Evolutionary conservation across 495 filamentous ascomycete species (phyloP), one percentile per base, ranked within the genome.

Genomic region (Talaromyces nanjingensis): DNA sequence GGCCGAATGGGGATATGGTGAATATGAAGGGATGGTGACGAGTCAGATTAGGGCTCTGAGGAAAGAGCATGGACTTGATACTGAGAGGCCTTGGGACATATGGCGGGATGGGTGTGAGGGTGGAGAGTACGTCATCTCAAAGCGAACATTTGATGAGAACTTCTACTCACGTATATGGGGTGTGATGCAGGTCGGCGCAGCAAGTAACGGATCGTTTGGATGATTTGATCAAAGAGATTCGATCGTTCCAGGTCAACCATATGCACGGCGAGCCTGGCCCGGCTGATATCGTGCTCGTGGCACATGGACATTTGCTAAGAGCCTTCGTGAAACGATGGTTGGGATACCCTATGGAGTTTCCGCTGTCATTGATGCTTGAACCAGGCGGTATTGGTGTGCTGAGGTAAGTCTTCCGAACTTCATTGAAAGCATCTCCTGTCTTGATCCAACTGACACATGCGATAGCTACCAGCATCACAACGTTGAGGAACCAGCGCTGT

Each of bases 1-100:
- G 31, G 79, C 87, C 1, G 92, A 96, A 70, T 97, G 92, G 92
- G 88, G 89, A 66, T 97, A 97, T 67, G 92, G 92, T 20, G 79
- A 85, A 66, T 96, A 96, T 68, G 92, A 97, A 71, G 92, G 92
- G 6, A 77, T 92, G 65, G 85, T 86, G 25, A 85, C 80, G 6
- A 71, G 81, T 5, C 74, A 89, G 68, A 96, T 96, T 66, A 71
- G 84, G 16, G 75, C 80, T 33, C 65, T 81, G 62, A 79, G 91
- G 24, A 83, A 79, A 71, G 73, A 81, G 66, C 72, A 88, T 65
- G 82, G 86, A 3, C 72, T 91, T 31, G 85, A 88, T 66, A 56
- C 39, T 12, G 77, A 84, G 60, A 69, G 73, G 6, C 67, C 68
- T 39, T 96, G 89, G 85, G 84, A 93, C 77, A 93, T 96, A 49